Evolutionary conservation across 352 stramenopile genomes (phyloP).

Genomic region (Phytophthora macrochlamydospora): DNA sequence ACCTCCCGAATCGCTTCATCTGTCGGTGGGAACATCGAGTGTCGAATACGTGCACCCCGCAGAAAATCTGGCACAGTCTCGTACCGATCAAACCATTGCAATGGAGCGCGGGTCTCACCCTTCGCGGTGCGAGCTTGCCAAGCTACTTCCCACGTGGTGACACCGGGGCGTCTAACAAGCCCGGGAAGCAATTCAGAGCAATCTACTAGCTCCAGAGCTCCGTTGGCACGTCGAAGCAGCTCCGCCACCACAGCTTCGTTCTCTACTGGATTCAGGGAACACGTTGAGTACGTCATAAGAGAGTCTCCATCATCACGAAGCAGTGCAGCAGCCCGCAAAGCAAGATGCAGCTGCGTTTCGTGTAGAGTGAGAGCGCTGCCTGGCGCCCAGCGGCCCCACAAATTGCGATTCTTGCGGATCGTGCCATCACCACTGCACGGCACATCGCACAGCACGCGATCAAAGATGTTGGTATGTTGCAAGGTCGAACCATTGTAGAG

Average conservation of each 20-base stretch:
- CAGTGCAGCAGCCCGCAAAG: slow-evolving; percentile 88
- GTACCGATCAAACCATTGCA: slow-evolving; percentile 67
- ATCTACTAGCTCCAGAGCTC: slow-evolving; percentile 91
- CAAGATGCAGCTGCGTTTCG: slow-evolving; percentile 93
- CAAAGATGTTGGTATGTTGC: slow-evolving; percentile 85
- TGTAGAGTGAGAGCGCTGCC: slow-evolving; percentile 91
- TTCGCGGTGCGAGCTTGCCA: slow-evolving; percentile 62
- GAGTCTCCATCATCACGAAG: slow-evolving; percentile 74
- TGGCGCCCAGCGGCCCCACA: slow-evolving; percentile 92
- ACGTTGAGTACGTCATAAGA: slow-evolving; percentile 96
- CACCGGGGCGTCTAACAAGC: slow-evolving; percentile 51
- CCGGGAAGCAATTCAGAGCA: slow-evolving; percentile 52
- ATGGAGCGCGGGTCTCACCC: slow-evolving; percentile 17
- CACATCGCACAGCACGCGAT: slow-evolving; percentile 98
- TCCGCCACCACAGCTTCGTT: slow-evolving; percentile 96
- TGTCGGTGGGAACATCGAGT: slow-evolving; percentile 87
- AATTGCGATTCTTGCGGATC: slow-evolving; percentile 95
- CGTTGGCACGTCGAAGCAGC: slow-evolving; percentile 89
- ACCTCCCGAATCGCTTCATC: slow-evolving; percentile 55
- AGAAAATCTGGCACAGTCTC: slow-evolving; percentile 57
- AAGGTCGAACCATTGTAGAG: slow-evolving; percentile 60
- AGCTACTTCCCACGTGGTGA: slow-evolving; percentile 64
- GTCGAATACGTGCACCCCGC: slow-evolving; percentile 61
- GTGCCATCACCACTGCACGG: slow-evolving; percentile 98
- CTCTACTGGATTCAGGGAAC: slow-evolving; percentile 98